Base-by-base conservation (phyloP, 768 basidiomycete genomes). In the Boletus rufocinnamomeus region DNA sequence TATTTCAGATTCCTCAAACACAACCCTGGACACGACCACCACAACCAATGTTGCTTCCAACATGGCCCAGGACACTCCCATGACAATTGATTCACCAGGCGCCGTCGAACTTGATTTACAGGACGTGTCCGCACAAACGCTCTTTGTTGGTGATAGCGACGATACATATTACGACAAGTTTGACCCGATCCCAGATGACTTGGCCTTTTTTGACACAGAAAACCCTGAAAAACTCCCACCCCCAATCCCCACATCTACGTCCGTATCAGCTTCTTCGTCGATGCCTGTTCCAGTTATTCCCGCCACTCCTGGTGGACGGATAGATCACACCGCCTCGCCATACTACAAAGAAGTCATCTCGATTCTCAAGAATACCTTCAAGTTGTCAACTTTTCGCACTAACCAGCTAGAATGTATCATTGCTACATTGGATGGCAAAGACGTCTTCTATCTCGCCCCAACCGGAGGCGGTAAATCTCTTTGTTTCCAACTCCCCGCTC, bases 381-480 rank as follows among this genome's bases (percentile, higher is more conserved):
- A 76, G 6, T 77, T 98, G 16, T 65, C 80, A 0, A 66, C 69
- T 1, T 98, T 98, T 72, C 84, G 96, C 35, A 74, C 72, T 16
- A 91, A 98, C 72, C 97, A 98, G 69, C 80, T 94, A 41, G 87
- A 91, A 66, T 93, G 91, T 2, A 90, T 98, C 61, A 82, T 84
- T 45, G 89, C 88, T 17, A 86, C 90, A 0, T 76, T 99, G 72
- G 78, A 80, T 2, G 93, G 89, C 9, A 83, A 79, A 54, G 96
- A 98, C 67, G 92, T 93, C 19, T 94, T 98, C 63, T 92, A 98
- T 19, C 81, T 98, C 9, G 95, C 98, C 85, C 97, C 97, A 1
- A 99, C 97, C 1, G 95, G 94, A 37, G 94, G 94, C 5, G 93
- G 93, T 1, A 95, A 95, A 75, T 91, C 88, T 65, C 77, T 95